phyloP scores from a whole-genome alignment of 1,284 basidiomycete species.

The Abortiporus biennis region DNA sequence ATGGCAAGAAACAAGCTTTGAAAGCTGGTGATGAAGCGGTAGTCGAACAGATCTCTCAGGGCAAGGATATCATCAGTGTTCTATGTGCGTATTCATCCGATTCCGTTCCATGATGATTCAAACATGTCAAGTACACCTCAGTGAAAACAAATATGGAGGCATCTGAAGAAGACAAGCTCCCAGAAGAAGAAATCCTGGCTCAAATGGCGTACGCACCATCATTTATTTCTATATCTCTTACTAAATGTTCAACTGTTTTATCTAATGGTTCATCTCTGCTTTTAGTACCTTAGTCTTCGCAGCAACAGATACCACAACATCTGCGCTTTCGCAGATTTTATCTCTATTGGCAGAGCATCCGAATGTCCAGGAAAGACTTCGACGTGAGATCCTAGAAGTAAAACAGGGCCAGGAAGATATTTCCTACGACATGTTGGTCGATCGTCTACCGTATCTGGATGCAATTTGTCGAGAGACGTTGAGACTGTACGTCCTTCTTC shows the following conservation, averaged over 20 bases:
- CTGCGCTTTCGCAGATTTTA: constrained; percentile 13
- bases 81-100: constrained; percentile 24
- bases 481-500: constrained; percentile 14
- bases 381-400: constrained; percentile 13
- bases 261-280: too few species aligned
- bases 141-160: constrained; percentile 22
- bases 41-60: constrained; percentile 26
- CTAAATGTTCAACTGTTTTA: not conserved
- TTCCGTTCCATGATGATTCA: not conserved
- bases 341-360: constrained; percentile 14
- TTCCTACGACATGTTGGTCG: constrained; percentile 14
- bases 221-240: not conserved
- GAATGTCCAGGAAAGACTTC: constrained; percentile 15
- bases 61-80: constrained; percentile 42
- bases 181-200: constrained; percentile 18
- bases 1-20: constrained; percentile 24
- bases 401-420: constrained; percentile 8
- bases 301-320: constrained; percentile 16
- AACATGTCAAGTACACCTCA: constrained; percentile 2
- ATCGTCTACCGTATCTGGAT: constrained; percentile 18
- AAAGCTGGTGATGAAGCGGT: constrained; percentile 14
- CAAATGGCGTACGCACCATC: constrained; percentile 17
- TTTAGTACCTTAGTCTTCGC: constrained; percentile 12
- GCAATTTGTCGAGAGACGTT: constrained; percentile 18
- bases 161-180: constrained; percentile 13